These are phyloP conservation scores for Neonectria faginata DNA, from an alignment of 2,329 filamentous ascomycete species.

Conservation along the genomic window DNA sequence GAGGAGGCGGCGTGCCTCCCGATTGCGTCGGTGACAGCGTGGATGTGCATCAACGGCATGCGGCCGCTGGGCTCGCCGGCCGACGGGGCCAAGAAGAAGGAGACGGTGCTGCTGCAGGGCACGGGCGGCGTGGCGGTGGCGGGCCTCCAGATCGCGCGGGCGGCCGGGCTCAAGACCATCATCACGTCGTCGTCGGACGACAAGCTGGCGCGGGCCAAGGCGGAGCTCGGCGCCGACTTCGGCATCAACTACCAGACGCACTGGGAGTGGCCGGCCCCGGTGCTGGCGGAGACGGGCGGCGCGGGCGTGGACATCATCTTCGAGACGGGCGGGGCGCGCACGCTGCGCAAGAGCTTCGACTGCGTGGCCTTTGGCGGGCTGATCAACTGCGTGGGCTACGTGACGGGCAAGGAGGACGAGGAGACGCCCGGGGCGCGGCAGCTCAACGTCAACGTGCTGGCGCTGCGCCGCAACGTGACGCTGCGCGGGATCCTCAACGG, in stretches of 20 bases:
- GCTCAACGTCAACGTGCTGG: slow-evolving; percentile 70
- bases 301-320: slow-evolving; percentile 66
- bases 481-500: slow-evolving; percentile 71
- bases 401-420: slow-evolving; percentile 66
- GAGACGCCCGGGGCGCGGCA: slow-evolving; percentile 54
- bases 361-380: slow-evolving; percentile 66
- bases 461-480: slow-evolving; percentile 59
- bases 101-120: slow-evolving; percentile 63
- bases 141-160: slow-evolving; percentile 66
- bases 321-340: slow-evolving; percentile 65
- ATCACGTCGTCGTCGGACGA: slow-evolving; percentile 66
- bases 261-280: slow-evolving; percentile 63
- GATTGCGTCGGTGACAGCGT: slow-evolving; percentile 72
- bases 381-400: slow-evolving; percentile 64
- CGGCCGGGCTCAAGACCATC: slow-evolving; percentile 62
- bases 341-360: slow-evolving; percentile 64
- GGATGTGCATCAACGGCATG: slow-evolving; percentile 74
- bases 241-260: slow-evolving; percentile 66
- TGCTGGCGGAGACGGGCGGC: slow-evolving; percentile 58
- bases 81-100: slow-evolving; percentile 36
- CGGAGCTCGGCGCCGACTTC: slow-evolving; percentile 62
- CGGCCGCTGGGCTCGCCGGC: slow-evolving; percentile 62
- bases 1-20: slow-evolving; percentile 71
- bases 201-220: slow-evolving; percentile 60
- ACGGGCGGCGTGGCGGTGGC: slow-evolving; percentile 65